Conservation (phyloP, 202 grass and related monocot species). For the Digitaria exilis region DNA sequence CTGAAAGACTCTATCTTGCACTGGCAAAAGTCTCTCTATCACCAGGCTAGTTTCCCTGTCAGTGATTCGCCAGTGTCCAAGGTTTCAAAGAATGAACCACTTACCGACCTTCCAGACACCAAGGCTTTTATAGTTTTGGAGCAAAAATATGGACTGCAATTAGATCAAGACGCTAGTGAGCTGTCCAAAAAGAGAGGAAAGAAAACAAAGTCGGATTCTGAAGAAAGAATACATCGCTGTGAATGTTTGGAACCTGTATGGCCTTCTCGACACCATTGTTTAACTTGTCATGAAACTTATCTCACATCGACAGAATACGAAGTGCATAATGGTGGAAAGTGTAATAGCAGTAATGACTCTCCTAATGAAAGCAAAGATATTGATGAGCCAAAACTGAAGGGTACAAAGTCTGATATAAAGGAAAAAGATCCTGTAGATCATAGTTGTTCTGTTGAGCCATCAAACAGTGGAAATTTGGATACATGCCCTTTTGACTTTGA, state of each 20-base stretch:
- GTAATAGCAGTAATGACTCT: constrained; percentile 39
- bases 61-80: constrained; percentile 45
- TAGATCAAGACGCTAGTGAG: constrained; percentile 64
- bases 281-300: constrained; percentile 80
- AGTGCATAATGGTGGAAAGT: constrained; percentile 75
- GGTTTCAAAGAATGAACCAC: constrained; percentile 39
- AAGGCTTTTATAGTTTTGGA: constrained; percentile 78
- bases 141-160: constrained; percentile 65
- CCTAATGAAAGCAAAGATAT: constrained; percentile 62
- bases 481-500: constrained; percentile 81
- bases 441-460: constrained; percentile 34
- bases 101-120: constrained; percentile 52
- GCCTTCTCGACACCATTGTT: constrained; percentile 83
- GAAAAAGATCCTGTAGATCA: constrained; percentile 47
- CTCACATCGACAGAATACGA: constrained; percentile 62
- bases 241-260: constrained; percentile 90
- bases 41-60: constrained; percentile 42
- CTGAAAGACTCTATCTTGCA: constrained; percentile 86
- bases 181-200: constrained; percentile 60
- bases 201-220: constrained; percentile 64
- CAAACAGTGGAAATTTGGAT: constrained; percentile 47
- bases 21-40: constrained; percentile 69
- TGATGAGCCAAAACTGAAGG: constrained; percentile 64
- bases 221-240: constrained; percentile 73
- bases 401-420: constrained; percentile 55